Evolutionary conservation across 2,329 filamentous ascomycete genomes (phyloP).

Genomic region (Aureobasidium sp.): DNA sequence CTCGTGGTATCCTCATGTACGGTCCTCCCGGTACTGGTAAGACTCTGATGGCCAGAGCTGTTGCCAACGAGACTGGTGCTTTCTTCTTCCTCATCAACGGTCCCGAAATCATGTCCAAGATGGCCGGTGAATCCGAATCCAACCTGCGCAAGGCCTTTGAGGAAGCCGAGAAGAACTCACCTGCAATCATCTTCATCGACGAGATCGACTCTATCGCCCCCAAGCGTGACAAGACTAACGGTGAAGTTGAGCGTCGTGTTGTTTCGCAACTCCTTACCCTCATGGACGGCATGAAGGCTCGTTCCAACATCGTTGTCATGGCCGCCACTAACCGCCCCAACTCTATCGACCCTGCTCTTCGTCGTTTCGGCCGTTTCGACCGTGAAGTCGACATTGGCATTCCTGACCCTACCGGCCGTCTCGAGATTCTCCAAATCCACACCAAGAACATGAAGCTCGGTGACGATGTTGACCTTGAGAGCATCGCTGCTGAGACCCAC

Average conservation of each 20-base stretch:
- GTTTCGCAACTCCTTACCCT: slow-evolving; percentile 94
- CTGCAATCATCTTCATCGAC: slow-evolving; percentile 98
- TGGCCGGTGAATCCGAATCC: slow-evolving; percentile 98
- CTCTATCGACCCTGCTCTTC: slow-evolving; percentile 94
- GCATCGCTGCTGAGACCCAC: slow-evolving; percentile 95
- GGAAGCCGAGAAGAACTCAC: slow-evolving; percentile 98
- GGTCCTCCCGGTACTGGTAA: slow-evolving; percentile 98
- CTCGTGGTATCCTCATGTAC: slow-evolving; percentile 87
- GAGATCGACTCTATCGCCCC: slow-evolving; percentile 99
- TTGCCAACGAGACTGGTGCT: slow-evolving; percentile 96
- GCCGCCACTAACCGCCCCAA: slow-evolving; percentile 97
- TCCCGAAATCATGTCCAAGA: slow-evolving; percentile 99
- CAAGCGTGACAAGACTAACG: slow-evolving; percentile 99
- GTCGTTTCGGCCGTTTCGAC: slow-evolving; percentile 97
- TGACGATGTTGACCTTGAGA: slow-evolving; percentile 93
- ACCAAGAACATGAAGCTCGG: slow-evolving; percentile 99
- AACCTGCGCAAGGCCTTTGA: slow-evolving; percentile 99
- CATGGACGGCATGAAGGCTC: slow-evolving; percentile 99
- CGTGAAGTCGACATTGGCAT: slow-evolving; percentile 98
- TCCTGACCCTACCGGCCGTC: slow-evolving; percentile 92
- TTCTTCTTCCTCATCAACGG: slow-evolving; percentile 99
- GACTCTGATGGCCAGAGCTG: slow-evolving; percentile 96
- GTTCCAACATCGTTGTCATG: slow-evolving; percentile 98
- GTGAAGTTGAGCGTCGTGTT: slow-evolving; percentile 96
- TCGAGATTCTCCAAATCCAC: slow-evolving; percentile 98